A percentile compares a stretch with the other conserved stretches of the same genome.
These are phyloP conservation scores for Clonostachys sp. DNA, from an alignment of 2,329 filamentous ascomycete genomes.

Conservation along the genomic window DNA sequence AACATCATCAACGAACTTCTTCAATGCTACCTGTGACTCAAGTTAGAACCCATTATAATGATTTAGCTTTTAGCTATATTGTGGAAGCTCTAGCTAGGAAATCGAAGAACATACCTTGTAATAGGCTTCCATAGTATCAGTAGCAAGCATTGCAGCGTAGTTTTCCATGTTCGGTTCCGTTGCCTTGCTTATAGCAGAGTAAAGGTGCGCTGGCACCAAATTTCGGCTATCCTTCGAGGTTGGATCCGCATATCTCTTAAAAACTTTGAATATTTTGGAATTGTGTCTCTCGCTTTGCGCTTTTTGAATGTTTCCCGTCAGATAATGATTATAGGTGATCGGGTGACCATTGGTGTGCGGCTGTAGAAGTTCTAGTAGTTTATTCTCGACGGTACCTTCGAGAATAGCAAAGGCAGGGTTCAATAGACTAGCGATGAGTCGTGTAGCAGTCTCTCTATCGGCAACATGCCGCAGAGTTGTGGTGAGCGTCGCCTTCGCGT, in stretches of 20 bases:
- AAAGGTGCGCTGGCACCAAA: neutral
- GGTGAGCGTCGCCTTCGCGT: slow-evolving; percentile 42
- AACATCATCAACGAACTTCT: slow-evolving; percentile 23
- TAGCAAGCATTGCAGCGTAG: slow-evolving; percentile 18
- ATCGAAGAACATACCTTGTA: slow-evolving; percentile 20
- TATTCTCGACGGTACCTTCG: slow-evolving; percentile 24
- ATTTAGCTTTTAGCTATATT: neutral
- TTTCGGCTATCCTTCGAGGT: neutral
- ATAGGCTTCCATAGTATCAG: slow-evolving; percentile 29
- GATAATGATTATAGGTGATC: slow-evolving; percentile 48
- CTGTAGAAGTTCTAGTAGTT: slow-evolving; percentile 37
- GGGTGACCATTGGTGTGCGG: slow-evolving; percentile 38
- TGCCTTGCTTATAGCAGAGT: slow-evolving; percentile 2
- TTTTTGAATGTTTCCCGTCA: slow-evolving; percentile 27
- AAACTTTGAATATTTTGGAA: neutral
- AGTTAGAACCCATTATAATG: slow-evolving; percentile 1
- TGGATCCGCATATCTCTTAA: neutral
- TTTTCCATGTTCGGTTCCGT: slow-evolving; percentile 21
- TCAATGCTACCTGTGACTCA: slow-evolving; percentile 18
- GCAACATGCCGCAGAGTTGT: slow-evolving; percentile 29
- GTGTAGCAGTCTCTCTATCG: slow-evolving; percentile 8
- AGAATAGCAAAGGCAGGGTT: slow-evolving; percentile 21
- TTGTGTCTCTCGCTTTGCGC: slow-evolving; percentile 11
- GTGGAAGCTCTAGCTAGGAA: too few species aligned
- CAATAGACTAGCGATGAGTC: slow-evolving; percentile 17